Base-by-base conservation (phyloP, 2,329 filamentous ascomycete genomes). In the Aspergillus terreus region DNA sequence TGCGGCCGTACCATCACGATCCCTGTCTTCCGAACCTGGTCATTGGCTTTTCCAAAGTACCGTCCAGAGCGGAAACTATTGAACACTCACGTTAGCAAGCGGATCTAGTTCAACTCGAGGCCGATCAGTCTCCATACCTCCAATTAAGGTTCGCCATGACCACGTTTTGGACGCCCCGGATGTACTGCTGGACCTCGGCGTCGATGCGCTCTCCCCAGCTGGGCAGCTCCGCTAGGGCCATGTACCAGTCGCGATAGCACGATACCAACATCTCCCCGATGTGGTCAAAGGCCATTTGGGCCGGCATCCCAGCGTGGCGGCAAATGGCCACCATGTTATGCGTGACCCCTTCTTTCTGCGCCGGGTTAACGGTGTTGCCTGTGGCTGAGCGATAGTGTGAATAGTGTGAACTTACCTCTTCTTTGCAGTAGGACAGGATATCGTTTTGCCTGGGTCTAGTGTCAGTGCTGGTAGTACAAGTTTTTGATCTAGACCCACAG, bases 361-460 rank as follows among this genome's bases (percentile, higher is more conserved):
- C 5, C 14, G 10, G 19, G 40, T 42, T 42, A 42, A 17, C 17
- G 11, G 40, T 42, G 15, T 42, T 42, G n/a, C 11, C 17, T 42
- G 12, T 17, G 17, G 40, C 15, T 38, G 35, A 11, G 40, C 5
- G 17, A 17, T 42, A 17, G 40, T 19, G n/a, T 7, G 23, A 17
- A 42, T 35, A 12, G 10, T 38, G 7, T 30, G 25, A 14, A 52
- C 45, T 46, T 25, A 61, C 59, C 52, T 62, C 58, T 51, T 63
- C 61, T 51, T 60, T 63, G 46, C 58, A 57, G 50, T 63, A 63
- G 32, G 60, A 63, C n/a, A 62, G 57, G 40, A 62, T 57, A 35
- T 62, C 60, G 40, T 62, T 63, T 54, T 61, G 60, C 15, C 61
- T 63, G 23, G 17, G 14, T 12, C 6, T 23, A 19, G 2, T 23